phyloP scores from a whole-genome alignment of 2,329 filamentous ascomycete species.

The Chaetothyriales sp. region DNA sequence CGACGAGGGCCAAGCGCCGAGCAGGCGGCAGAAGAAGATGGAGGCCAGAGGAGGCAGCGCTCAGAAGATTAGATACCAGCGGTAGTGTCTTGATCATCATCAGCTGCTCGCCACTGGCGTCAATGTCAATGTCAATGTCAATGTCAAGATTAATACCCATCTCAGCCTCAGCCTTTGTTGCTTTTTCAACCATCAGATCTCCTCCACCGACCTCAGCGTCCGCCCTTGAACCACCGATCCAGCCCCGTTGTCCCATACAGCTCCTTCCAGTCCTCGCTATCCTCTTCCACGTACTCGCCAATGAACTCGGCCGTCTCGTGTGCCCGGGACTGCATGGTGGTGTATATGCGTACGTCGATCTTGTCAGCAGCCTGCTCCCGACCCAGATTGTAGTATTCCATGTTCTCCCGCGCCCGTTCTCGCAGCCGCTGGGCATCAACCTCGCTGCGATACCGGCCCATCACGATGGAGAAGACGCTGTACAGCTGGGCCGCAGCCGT shows the following conservation, averaged over 20 bases:
- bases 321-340: conserved; percentile 14
- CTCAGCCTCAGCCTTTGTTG: too few relatives aligned
- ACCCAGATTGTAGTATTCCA: conserved; percentile 27
- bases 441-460: conserved; percentile 24
- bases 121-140: too few relatives aligned
- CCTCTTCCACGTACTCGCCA: conserved; percentile 31
- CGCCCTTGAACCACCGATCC: conserved; percentile 13
- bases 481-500: conserved; percentile 56
- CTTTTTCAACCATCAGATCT: not conserved
- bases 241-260: conserved; percentile 21
- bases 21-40: conserved; percentile 39
- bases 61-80: conserved; percentile 21
- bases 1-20: conserved; percentile 24
- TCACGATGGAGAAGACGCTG: conserved; percentile 43
- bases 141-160: too few relatives aligned
- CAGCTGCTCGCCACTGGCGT: too few relatives aligned
- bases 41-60: conserved; percentile 32
- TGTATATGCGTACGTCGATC: conserved; percentile 16
- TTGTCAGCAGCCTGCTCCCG: conserved; percentile 26
- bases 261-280: conserved; percentile 25
- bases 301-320: conserved; percentile 32
- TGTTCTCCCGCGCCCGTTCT: conserved; percentile 22
- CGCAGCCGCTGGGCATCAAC: conserved; percentile 27
- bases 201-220: not conserved
- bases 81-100: not conserved